These are phyloP conservation scores for Alternaria arborescens DNA, from an alignment of 2,329 filamentous ascomycete genomes.

Conservation along the genomic window DNA sequence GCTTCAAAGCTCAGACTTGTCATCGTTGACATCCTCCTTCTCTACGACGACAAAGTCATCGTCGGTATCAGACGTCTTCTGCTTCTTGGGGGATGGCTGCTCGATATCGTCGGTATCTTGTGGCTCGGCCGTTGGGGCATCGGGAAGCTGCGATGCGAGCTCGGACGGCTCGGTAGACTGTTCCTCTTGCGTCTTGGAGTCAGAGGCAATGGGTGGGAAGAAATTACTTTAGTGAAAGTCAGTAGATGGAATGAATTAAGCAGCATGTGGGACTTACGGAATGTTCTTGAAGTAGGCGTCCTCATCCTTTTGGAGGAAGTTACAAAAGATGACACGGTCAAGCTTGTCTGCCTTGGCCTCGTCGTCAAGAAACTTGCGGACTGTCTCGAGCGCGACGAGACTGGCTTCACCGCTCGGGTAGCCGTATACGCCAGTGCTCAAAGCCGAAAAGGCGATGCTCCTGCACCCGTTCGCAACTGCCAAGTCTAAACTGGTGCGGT, in stretches of 20 bases:
- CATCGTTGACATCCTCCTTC: conserved; percentile 35
- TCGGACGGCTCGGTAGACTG: conserved; percentile 41
- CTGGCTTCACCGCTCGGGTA: conserved; percentile 82
- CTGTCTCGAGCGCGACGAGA: conserved; percentile 70
- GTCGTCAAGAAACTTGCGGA: conserved; percentile 63
- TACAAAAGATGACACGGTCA: conserved; percentile 83
- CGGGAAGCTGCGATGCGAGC: conserved; percentile 57
- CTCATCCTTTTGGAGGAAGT: conserved; percentile 81
- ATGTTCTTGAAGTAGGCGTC: conserved; percentile 73
- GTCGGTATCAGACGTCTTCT: conserved; percentile 50
- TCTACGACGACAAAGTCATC: conserved; percentile 46
- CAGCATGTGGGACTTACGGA: conserved; percentile 66
- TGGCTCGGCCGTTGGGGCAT: conserved; percentile 59
- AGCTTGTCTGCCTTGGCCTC: conserved; percentile 60
- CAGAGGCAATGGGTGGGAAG: conserved; percentile 44
- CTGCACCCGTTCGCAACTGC: conserved; percentile 72
- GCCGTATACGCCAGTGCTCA: conserved; percentile 91
- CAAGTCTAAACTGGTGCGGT: conserved; percentile 74
- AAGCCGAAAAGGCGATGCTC: conserved; percentile 80
- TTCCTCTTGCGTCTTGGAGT: conserved; percentile 25
- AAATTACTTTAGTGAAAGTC: conserved; percentile 40
- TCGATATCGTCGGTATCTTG: conserved; percentile 52
- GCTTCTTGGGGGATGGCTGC: conserved; percentile 55
- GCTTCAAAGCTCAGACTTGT: conserved; percentile 20
- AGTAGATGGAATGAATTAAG: conserved; percentile 2